phyloP scores from a whole-genome alignment of 164 flowering plant species.

The Piper betle region DNA sequence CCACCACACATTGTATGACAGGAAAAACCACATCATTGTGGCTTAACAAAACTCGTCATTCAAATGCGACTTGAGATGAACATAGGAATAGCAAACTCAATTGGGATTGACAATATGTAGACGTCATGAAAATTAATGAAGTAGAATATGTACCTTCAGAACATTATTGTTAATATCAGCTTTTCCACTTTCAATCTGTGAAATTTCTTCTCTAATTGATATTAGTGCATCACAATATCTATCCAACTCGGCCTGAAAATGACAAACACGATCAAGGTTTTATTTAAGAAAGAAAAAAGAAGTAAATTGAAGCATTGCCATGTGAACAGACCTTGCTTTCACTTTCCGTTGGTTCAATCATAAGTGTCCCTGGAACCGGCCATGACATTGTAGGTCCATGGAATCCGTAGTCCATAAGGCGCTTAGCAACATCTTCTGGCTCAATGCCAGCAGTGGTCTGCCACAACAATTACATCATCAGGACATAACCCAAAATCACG shows the following conservation, averaged over 20 bases:
- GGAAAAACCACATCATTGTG: background rate
- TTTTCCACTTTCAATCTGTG: conserved; percentile 74
- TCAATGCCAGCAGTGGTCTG: conserved; percentile 92
- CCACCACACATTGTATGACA: background rate
- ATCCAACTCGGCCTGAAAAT: conserved; percentile 84
- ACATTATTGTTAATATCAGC: conserved; percentile 83
- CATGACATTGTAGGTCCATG: conserved; percentile 99
- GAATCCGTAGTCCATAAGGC: conserved; percentile 96
- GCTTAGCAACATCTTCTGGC: conserved; percentile 96
- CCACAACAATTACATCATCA: conserved; percentile 1
- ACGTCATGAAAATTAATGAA: too few species aligned
- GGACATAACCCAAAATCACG: background rate
- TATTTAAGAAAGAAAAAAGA: too few species aligned
- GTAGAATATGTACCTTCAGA: conserved; percentile 48
- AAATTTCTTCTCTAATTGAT: conserved; percentile 91
- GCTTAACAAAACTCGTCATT: too few species aligned
- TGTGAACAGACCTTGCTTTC: conserved; percentile 73
- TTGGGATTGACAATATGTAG: background rate
- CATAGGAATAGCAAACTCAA: too few species aligned
- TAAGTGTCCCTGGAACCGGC: conserved; percentile 99
- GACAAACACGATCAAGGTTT: background rate
- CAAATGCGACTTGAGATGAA: too few species aligned
- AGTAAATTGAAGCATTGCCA: background rate
- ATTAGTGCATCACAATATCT: conserved; percentile 93
- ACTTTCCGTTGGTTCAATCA: conserved; percentile 99